Base-by-base conservation (phyloP, 192 early-diverging fungal species). In the Gaertneriomyces semiglobifer region DNA sequence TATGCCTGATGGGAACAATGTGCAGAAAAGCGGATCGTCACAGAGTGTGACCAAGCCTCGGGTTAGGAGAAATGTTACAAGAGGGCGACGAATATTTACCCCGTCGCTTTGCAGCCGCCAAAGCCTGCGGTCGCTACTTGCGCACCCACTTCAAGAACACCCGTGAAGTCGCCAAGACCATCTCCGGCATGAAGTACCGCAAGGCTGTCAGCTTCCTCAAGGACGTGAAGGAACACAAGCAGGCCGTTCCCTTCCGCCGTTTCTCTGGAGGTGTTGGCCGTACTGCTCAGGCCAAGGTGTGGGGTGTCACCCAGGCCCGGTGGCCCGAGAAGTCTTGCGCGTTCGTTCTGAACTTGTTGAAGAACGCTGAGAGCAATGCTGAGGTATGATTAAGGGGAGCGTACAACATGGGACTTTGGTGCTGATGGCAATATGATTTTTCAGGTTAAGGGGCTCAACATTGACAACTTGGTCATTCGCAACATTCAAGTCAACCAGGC, bases 401-500 rank as follows among this genome's bases (percentile, higher is more conserved):
- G 19, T n/a, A 60, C 18, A 50, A 50, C 12, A 50, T 50, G 12
- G 12, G 48, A 50, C 2, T 1, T 12, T 50, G 16, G 16, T 38
- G 10, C 41, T 65, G 12, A 16, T 16, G 14, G n/a, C 20, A 47
- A 14, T 65, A 5, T 57, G 55, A 16, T 73, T 43, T 44, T 25
- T 33, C 68, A 90, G 86, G 77, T 90, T 69, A 98, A 98, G 89
- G 91, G 91, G 65, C 86, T 98, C 61, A 85, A 89, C 79, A 70
- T 90, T 62, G 92, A 97, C 62, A 85, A 90, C 74, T 84, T 95
- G 63, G 85, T 91, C 63, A 84, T 98, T 76, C 88, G 89, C 84
- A 90, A 95, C 89, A 91, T 98, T 68, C 88, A 93, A 83, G 94
- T 98, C 81, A 96, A 98, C 88, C 90, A 93, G 77, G 96, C 96